These are phyloP conservation scores for Calycina herbarum DNA, from an alignment of 2,329 filamentous ascomycete species.

Conservation along the genomic window DNA sequence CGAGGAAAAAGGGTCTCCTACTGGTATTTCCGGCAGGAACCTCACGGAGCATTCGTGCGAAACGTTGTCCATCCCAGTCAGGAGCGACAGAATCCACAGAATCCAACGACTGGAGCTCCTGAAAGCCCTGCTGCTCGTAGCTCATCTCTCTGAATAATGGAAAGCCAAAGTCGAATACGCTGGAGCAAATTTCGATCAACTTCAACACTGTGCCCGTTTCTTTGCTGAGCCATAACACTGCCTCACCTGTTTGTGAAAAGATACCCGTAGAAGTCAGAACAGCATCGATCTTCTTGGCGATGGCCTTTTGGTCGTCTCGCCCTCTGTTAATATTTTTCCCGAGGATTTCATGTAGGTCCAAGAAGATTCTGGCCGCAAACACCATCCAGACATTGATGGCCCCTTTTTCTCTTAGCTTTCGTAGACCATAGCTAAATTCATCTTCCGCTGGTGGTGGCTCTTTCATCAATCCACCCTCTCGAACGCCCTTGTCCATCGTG, in stretches of 20 bases:
- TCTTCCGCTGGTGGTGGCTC: neutral
- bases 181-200: neutral
- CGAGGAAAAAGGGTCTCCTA: no score
- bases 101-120: no score
- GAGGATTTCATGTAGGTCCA: slow-evolving; percentile 8
- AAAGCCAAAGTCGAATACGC: neutral
- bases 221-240: neutral
- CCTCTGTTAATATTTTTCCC: slow-evolving; percentile 5
- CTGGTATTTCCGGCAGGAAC: no score
- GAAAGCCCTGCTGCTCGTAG: no score
- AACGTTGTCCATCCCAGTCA: no score
- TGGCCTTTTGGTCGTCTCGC: neutral
- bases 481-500: neutral
- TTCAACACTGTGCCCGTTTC: neutral
- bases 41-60: no score
- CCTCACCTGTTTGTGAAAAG: neutral
- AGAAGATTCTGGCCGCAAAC: slow-evolving; percentile 4
- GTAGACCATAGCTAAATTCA: neutral
- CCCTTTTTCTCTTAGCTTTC: neutral
- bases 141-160: neutral
- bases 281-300: neutral
- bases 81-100: no score
- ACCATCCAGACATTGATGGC: slow-evolving; percentile 9
- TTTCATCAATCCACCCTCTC: neutral
- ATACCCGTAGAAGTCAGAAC: neutral